Base-by-base conservation (phyloP, 2,329 filamentous ascomycete species). In the Pseudopyrenochaeta lycopersici region DNA sequence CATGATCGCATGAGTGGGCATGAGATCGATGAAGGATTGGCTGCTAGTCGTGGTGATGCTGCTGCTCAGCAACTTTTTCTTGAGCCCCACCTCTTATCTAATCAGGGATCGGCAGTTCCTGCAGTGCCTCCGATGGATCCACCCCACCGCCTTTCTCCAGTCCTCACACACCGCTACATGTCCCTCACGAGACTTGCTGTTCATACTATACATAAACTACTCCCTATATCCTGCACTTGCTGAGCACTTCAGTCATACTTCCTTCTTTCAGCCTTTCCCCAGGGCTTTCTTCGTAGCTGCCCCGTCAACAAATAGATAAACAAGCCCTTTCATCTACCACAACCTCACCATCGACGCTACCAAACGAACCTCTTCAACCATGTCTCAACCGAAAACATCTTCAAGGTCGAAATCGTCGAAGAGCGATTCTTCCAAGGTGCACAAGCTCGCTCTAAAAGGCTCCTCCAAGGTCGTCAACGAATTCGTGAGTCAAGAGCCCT, bases 381-480 rank as follows among this genome's bases (percentile, higher is more conserved):
- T 75, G 71, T 67, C 71, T 39, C 64, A 72, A 51, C 62, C 72
- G 48, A 68, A 68, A 46, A 58, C 63, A 4, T 67, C 68, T 10
- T 68, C 69, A 14, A 71, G 67, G 30, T 66, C 67, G 18, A 67
- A 64, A 21, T 75, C 80, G 11, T 75, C 79, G 49, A 78, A 82
- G 55, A 84, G 83, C 61, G 85, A 87, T 70, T 92, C 92, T 71
- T 91, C 91, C 65, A 97, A 97, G 79, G 88, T 92, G 56, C 95
- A 99, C 82, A 98, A 97, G 83, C 86, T 99, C 59, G 91, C 93
- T 32, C 83, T 97, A 58, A 94, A 92, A 78, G 91, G 88, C 50
- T 90, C 88, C 66, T 87, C 92, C 33, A 96, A 94, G 78, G 85
- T 96, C 32, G 92, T 98, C 52, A 90, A 94, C 39, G 95, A 99